A percentile compares a stretch with the other conserved stretches of the same genome.
These are phyloP conservation scores for Collybia sordida DNA, from an alignment of 768 basidiomycete species.

Conservation along the genomic window DNA sequence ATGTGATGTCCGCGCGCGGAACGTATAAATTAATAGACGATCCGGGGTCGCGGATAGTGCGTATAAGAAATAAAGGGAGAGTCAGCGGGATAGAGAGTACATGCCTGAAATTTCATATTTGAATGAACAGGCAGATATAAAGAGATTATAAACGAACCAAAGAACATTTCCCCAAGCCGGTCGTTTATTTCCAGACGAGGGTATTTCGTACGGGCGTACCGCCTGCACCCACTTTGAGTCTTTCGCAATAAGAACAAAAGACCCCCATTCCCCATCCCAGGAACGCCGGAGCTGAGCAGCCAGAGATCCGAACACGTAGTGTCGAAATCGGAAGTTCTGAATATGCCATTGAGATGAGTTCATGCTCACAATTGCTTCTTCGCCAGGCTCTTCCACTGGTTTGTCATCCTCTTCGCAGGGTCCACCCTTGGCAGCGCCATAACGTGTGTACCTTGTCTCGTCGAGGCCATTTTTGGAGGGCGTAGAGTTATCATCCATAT, in stretches of 20 bases:
- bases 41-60: slow-evolving; percentile 28
- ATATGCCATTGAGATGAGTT: slow-evolving; percentile 35
- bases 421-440: too few species aligned
- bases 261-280: slow-evolving; percentile 35
- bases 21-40: slow-evolving; percentile 32
- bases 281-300: slow-evolving; percentile 37
- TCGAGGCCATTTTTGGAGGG: not conserved
- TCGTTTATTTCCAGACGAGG: slow-evolving; percentile 13
- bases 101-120: not conserved
- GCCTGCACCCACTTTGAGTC: slow-evolving; percentile 31
- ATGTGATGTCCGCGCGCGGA: slow-evolving; percentile 36
- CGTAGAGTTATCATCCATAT: too few species aligned
- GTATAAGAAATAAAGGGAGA: slow-evolving; percentile 1
- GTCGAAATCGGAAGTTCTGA: slow-evolving; percentile 26
- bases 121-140: not conserved
- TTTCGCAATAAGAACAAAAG: slow-evolving; percentile 37
- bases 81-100: slow-evolving; percentile 1
- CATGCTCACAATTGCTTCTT: slow-evolving; percentile 31
- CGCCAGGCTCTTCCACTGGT: slow-evolving; percentile 13
- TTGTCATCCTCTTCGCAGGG: too few species aligned
- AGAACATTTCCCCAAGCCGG: not conserved
- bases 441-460: not conserved
- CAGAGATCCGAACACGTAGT: slow-evolving; percentile 39
- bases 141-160: slow-evolving; percentile 2
- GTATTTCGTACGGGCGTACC: slow-evolving; percentile 8